Conservation (phyloP, 2,329 filamentous ascomycete species). For the Cordyceps militaris region DNA sequence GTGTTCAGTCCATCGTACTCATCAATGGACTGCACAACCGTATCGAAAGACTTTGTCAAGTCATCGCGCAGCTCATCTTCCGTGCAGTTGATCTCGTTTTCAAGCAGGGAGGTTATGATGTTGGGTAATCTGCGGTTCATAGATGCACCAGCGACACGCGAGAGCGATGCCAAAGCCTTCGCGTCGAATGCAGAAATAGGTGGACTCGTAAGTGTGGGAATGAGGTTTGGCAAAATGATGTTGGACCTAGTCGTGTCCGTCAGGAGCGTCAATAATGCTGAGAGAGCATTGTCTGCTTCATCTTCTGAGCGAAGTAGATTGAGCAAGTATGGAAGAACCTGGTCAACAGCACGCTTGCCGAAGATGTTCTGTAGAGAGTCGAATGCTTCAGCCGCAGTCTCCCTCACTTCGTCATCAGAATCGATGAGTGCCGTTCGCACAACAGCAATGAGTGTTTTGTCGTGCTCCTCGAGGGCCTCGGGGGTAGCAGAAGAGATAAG, state of each 20-base stretch:
- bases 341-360: slow-evolving; percentile 90
- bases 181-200: slow-evolving; percentile 95
- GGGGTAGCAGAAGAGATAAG: slow-evolving; percentile 82
- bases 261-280: slow-evolving; percentile 85
- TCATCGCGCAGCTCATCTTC: slow-evolving; percentile 69
- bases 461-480: slow-evolving; percentile 87
- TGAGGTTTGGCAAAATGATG: slow-evolving; percentile 91
- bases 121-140: slow-evolving; percentile 87
- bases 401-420: slow-evolving; percentile 79
- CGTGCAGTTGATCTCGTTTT: slow-evolving; percentile 73
- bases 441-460: slow-evolving; percentile 90
- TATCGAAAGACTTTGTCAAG: slow-evolving; percentile 75
- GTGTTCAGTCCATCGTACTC: slow-evolving; percentile 94
- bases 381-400: slow-evolving; percentile 94
- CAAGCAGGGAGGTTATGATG: slow-evolving; percentile 90
- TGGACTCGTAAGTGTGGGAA: slow-evolving; percentile 82
- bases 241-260: slow-evolving; percentile 92
- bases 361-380: slow-evolving; percentile 89
- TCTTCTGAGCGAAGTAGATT: slow-evolving; percentile 80
- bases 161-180: slow-evolving; percentile 83
- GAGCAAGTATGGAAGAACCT: slow-evolving; percentile 87
- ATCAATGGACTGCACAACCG: slow-evolving; percentile 85
- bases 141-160: slow-evolving; percentile 79
- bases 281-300: slow-evolving; percentile 84
- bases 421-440: slow-evolving; percentile 90